These are phyloP conservation scores for Cynara cardunculus DNA, from an alignment of 129 eudicot species.

Conservation along the genomic window DNA sequence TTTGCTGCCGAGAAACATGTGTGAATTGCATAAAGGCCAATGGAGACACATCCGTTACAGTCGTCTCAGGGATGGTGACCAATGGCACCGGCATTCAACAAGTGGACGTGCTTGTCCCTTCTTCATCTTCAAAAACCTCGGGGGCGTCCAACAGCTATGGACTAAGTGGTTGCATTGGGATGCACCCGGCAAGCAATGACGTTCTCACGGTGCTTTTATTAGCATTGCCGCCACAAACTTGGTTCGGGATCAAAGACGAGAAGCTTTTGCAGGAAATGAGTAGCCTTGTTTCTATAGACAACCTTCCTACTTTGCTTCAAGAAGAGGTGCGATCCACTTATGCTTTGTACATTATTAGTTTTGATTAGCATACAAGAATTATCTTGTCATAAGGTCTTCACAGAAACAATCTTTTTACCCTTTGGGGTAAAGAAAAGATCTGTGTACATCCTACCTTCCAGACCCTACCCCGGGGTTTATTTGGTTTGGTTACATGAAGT, in stretches of 20 bases:
- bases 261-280: slow-evolving; percentile 47
- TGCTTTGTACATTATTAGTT: background rate
- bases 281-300: slow-evolving; percentile 45
- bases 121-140: slow-evolving; percentile 38
- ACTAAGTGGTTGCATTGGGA: slow-evolving; percentile 28
- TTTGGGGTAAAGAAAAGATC: background rate
- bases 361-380: background rate
- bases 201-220: slow-evolving; percentile 59
- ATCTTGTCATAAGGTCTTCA: background rate
- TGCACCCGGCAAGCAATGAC: slow-evolving; percentile 60
- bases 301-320: slow-evolving; percentile 63
- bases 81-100: slow-evolving; percentile 45
- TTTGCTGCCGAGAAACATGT: slow-evolving; percentile 50
- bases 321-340: slow-evolving; percentile 53
- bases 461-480: background rate
- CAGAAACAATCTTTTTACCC: background rate
- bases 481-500: background rate
- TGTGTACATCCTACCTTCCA: background rate
- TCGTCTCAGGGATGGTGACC: slow-evolving; percentile 66
- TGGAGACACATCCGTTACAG: slow-evolving; percentile 44
- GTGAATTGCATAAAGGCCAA: slow-evolving; percentile 46
- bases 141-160: slow-evolving; percentile 30
- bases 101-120: slow-evolving; percentile 62
- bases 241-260: slow-evolving; percentile 63
- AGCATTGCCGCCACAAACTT: slow-evolving; percentile 74